Evolutionary conservation across 2,329 filamentous ascomycete genomes (phyloP).

Genomic region (Talaromyces sp.): DNA sequence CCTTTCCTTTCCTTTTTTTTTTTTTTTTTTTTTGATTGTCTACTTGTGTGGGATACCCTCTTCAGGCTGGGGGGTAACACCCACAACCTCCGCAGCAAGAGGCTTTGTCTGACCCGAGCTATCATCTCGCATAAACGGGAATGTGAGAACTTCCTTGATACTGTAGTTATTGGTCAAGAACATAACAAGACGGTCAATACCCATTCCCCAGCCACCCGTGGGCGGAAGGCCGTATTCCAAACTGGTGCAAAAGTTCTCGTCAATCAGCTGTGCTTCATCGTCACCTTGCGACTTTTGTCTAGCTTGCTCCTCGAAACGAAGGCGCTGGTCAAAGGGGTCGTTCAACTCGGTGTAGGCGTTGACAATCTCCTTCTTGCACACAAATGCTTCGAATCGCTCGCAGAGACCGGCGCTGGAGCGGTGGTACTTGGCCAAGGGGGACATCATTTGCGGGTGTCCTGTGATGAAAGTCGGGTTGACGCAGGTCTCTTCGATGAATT

Average conservation of each 20-base stretch:
- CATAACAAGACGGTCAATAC: slow-evolving; percentile 90
- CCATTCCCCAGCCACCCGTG: slow-evolving; percentile 94
- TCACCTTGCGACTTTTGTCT: slow-evolving; percentile 94
- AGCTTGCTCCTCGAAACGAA: slow-evolving; percentile 91
- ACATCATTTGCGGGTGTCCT: slow-evolving; percentile 85
- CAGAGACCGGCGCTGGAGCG: slow-evolving; percentile 75
- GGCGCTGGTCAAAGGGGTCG: slow-evolving; percentile 88
- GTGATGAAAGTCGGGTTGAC: slow-evolving; percentile 90
- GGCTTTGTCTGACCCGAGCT: slow-evolving; percentile 34
- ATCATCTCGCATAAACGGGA: slow-evolving; percentile 97
- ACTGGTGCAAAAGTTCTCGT: slow-evolving; percentile 88
- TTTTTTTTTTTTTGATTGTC: not conserved
- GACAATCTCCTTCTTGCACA: slow-evolving; percentile 93
- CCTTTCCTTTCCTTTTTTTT: not conserved
- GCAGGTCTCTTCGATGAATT: slow-evolving; percentile 91
- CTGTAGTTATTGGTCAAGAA: slow-evolving; percentile 93
- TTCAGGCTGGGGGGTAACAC: slow-evolving; percentile 52
- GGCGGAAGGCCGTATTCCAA: slow-evolving; percentile 89
- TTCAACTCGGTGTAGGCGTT: slow-evolving; percentile 98
- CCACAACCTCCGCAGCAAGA: slow-evolving; percentile 58
- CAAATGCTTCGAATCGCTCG: slow-evolving; percentile 96
- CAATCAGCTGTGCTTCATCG: slow-evolving; percentile 90
- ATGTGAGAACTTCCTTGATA: slow-evolving; percentile 92
- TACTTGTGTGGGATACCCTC: slow-evolving; percentile 49
- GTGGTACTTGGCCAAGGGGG: slow-evolving; percentile 92